Base-by-base conservation (phyloP, 371 early-diverging fungal genomes). In the Apophysomyces variabilis region DNA sequence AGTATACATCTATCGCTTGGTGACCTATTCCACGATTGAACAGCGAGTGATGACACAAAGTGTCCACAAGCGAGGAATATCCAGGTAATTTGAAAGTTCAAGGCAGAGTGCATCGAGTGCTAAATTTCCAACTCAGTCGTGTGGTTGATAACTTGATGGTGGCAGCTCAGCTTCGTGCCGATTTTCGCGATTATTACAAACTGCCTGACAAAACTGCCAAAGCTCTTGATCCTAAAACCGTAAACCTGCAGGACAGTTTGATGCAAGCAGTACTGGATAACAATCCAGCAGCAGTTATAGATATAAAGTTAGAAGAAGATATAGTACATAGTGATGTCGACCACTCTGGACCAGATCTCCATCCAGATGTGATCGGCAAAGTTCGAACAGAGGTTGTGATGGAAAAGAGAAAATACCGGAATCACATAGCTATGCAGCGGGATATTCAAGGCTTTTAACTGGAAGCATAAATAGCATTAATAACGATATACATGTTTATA, bases 71-170 rank as follows among this genome's bases (percentile, higher is more conserved):
- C 65, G 58, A 16, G 74, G 71, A 54, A 71, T 79, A 14, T 62
- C 77, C 18, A 73, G 75, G 78, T 75, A 72, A 62, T 16, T 16
- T 16, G n/a, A 11, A 18, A 13, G 32, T 12, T 46, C 37, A 14
- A 13, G 26, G 16, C 14, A 35, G 74, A 35, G 74, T 77, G 45
- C 46, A 86, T 69, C 88, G 89, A 2, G 32, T 26, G 32, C 3
- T 26, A 26, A 26, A 26, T 26, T 94, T 91, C 69, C 80, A n/a
- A 73, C 94, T 43, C 65, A 83, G 38, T 83, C 88, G 1, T 68
- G 65, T 37, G 8, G 60, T 60, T 39, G 60, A 60, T 26, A 60
- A 60, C 64, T 84, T 85, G 62, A 72, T 76, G 14, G 85, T 79
- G 65, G 65, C 62, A 14, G 69, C 78, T 50, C 69, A 65, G 8